Conservation (phyloP, 371 early-diverging fungal species). For the Thermomucor indicae-seudaticae region DNA sequence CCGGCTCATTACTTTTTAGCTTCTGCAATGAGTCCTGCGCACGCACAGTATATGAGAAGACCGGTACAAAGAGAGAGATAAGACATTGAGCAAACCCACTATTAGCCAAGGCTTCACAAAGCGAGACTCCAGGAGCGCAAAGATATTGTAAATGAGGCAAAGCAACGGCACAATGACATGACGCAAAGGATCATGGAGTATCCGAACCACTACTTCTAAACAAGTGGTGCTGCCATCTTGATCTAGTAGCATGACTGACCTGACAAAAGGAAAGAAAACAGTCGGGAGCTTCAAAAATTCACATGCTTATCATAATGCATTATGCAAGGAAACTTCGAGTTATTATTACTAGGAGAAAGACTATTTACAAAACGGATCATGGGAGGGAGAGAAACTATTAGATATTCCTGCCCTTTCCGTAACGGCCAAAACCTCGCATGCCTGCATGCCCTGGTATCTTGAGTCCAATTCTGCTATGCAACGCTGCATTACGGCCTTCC, state of each 20-base stretch:
- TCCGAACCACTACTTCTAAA: too few relatives aligned
- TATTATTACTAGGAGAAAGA: too few relatives aligned
- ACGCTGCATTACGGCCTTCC: constrained; percentile 20
- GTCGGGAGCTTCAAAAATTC: too few relatives aligned
- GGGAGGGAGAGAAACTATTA: neutral
- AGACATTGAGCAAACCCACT: neutral
- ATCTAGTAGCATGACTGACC: too few relatives aligned
- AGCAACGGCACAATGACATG: constrained; percentile 24
- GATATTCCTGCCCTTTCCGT: neutral
- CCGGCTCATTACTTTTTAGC: constrained; percentile 26
- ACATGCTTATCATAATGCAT: too few relatives aligned
- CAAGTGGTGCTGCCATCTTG: too few relatives aligned
- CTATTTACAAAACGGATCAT: neutral
- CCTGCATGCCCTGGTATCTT: constrained; percentile 18
- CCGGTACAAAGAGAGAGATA: neutral
- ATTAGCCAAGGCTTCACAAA: constrained; percentile 14
- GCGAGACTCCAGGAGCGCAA: constrained; percentile 15
- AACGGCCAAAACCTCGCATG: too few relatives aligned
- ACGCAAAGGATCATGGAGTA: too few relatives aligned
- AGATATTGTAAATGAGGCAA: constrained; percentile 18
- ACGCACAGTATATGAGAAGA: neutral
- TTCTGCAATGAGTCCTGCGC: constrained; percentile 23
- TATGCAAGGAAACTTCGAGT: too few relatives aligned
- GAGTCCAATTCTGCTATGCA: constrained; percentile 21
- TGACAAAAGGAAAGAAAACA: too few relatives aligned